Evolutionary conservation across 78 protist species (phyloP), one percentile per base, ranked within the genome.

Genomic region (Dictyostelium capitatum): DNA sequence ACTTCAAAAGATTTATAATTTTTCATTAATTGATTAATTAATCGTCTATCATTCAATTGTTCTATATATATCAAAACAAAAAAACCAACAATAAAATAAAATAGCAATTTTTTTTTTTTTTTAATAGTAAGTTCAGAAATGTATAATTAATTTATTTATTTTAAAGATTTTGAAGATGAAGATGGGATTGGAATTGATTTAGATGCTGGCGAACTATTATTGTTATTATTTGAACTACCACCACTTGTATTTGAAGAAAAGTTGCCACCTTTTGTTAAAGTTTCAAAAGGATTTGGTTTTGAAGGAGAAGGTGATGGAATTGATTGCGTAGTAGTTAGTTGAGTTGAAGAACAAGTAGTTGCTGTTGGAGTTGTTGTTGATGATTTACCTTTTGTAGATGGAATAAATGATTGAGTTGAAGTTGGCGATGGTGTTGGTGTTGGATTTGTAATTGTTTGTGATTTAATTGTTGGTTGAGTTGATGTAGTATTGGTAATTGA

Each of bases 131-230:
- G 43, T 37, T 1, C 2, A 37, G 43, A 37, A 3, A 37, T 37
- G 43, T 37, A 37, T 37, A 37, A 37, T 37, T 37, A 37, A 37
- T 37, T 37, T 37, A n/a, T n/a, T 59, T 59, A 62, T 62, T 62
- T 62, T 62, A 62, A 62, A 25, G 70, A 62, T 62, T 62, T 62
- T 62, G 70, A 62, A 11, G 75, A 67, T 28, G 75, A 43, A 32
- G 75, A 67, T 28, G 75, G 75, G 17, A 67, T 67, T 67, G 75
- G 75, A 30, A 67, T 67, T 67, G 75, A 67, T 67, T 67, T 67
- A 17, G 75, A 12, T 67, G 25, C 75, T 0, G 75, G 48, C 30
- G 75, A 32, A 67, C 67, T 23, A 67, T 6, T 65, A 7, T 30
- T 32, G 15, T 32, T 32, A 7, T 4, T 19, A 64, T 25, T 12